phyloP scores from a whole-genome alignment of 805 yeast genomes.

The Candida sanyiensis region DNA sequence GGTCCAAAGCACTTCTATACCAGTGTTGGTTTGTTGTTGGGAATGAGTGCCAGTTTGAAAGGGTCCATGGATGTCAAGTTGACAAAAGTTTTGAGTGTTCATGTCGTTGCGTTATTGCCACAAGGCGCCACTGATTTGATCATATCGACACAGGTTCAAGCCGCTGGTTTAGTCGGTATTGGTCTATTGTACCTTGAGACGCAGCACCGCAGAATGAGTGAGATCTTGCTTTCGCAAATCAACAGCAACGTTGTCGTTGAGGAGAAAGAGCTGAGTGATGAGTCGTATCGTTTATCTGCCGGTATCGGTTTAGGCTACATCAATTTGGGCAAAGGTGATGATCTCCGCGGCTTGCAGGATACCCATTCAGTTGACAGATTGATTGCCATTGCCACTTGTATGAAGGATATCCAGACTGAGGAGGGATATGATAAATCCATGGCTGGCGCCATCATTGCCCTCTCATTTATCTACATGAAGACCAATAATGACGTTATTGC shows the following conservation, averaged over 20 bases:
- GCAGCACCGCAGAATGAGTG: conserved; percentile 83
- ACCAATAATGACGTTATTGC: conserved; percentile 60
- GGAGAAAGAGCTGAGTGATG: conserved; percentile 55
- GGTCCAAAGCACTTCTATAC: conserved; percentile 85
- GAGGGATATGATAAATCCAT: conserved; percentile 56
- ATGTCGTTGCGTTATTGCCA: conserved; percentile 86
- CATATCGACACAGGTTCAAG: conserved; percentile 76
- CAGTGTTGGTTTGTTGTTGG: conserved; percentile 81
- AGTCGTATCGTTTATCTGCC: conserved; percentile 80
- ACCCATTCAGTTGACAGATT: conserved; percentile 58
- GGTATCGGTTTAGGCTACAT: conserved; percentile 85
- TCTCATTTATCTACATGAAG: conserved; percentile 67
- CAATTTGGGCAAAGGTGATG: conserved; percentile 71
- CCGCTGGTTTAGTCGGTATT: conserved; percentile 87
- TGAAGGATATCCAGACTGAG: conserved; percentile 57
- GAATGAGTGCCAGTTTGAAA: conserved; percentile 83
- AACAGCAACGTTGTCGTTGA: conserved; percentile 46
- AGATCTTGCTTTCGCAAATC: conserved; percentile 66
- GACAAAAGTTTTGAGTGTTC: conserved; percentile 88
- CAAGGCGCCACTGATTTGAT: conserved; percentile 86
- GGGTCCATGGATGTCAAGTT: conserved; percentile 83
- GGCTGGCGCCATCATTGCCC: conserved; percentile 70
- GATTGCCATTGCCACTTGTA: conserved; percentile 49
- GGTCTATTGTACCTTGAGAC: conserved; percentile 77
- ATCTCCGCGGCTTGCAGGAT: conserved; percentile 53